These are phyloP conservation scores for Spergularia bocconei DNA, from an alignment of 148 eudicot species.

Conservation along the genomic window DNA sequence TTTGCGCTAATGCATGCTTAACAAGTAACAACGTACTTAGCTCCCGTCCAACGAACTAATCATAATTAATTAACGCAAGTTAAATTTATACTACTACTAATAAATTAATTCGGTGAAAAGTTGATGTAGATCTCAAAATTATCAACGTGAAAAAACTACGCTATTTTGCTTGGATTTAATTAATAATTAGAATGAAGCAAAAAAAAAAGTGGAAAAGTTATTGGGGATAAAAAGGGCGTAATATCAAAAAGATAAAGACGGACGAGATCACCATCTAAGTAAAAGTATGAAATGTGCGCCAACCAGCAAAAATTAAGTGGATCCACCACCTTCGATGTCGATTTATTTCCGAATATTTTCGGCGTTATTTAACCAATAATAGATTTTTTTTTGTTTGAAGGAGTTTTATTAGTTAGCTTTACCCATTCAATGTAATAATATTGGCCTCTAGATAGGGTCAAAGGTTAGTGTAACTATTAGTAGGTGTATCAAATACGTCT, in stretches of 20 bases:
- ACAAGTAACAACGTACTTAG: too few relatives aligned
- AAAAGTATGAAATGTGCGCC: too few relatives aligned
- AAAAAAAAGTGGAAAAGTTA: neutral
- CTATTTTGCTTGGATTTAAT: neutral
- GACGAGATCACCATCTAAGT: too few relatives aligned
- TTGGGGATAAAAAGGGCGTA: neutral
- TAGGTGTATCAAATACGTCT: neutral
- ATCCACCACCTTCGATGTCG: too few relatives aligned
- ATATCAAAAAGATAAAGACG: neutral
- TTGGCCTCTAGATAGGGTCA: constrained; percentile 8
- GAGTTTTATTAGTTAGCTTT: neutral
- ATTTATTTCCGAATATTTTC: too few relatives aligned
- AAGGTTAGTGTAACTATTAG: constrained; percentile 11
- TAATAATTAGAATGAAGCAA: neutral
- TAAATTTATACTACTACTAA: too few relatives aligned
- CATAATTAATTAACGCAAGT: too few relatives aligned
- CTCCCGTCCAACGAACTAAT: too few relatives aligned
- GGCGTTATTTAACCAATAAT: too few relatives aligned
- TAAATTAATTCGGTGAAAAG: too few relatives aligned
- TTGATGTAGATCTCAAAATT: too few relatives aligned
- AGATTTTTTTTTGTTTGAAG: neutral
- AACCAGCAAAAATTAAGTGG: too few relatives aligned
- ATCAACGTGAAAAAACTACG: neutral
- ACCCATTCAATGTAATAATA: neutral
- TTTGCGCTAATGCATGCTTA: neutral